A percentile compares a stretch with the other conserved stretches of the same genome.
Evolutionary conservation across 1,284 basidiomycete species (phyloP).

Genomic region (Vanrija humicola): DNA sequence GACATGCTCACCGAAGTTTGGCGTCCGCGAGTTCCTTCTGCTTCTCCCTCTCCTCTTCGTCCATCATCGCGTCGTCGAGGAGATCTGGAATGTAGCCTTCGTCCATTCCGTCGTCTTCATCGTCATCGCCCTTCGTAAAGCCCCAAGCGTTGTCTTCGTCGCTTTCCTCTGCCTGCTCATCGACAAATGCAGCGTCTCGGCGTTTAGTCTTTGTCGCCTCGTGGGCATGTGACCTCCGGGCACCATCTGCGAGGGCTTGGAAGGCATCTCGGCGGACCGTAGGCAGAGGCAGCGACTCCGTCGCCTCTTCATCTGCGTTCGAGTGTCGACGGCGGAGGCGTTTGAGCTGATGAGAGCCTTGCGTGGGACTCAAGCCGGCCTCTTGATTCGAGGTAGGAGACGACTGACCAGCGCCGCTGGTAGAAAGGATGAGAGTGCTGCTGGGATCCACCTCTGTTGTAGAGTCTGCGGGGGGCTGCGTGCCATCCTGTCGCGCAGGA

Average conservation of each 20-base stretch:
- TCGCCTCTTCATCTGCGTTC: neutral
- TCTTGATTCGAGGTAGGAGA: neutral
- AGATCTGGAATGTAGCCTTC: conserved; percentile 32
- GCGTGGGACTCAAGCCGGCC: neutral
- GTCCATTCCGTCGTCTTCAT: conserved; percentile 30
- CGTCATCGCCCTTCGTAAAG: conserved; percentile 23
- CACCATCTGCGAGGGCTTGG: conserved; percentile 12
- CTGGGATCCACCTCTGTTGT: neutral
- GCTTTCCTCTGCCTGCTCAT: conserved; percentile 51
- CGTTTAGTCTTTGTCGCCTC: neutral
- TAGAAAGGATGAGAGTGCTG: neutral
- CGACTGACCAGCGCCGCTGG: neutral
- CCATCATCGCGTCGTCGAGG: conserved; percentile 33
- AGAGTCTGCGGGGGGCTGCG: neutral
- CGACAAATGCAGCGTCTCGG: conserved; percentile 19
- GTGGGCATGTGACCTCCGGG: neutral
- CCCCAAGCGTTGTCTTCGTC: conserved; percentile 43
- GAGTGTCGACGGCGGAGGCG: conserved; percentile 18
- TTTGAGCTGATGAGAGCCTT: neutral
- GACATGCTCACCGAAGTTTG: conserved; percentile 33
- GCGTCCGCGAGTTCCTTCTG: conserved; percentile 30
- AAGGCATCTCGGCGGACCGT: neutral
- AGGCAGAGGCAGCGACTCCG: neutral
- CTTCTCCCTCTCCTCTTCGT: conserved; percentile 24
- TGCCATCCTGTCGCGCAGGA: conserved; percentile 14